phyloP scores from a whole-genome alignment of 2,329 filamentous ascomycete genomes.

The Ceratocystis colombiana region DNA sequence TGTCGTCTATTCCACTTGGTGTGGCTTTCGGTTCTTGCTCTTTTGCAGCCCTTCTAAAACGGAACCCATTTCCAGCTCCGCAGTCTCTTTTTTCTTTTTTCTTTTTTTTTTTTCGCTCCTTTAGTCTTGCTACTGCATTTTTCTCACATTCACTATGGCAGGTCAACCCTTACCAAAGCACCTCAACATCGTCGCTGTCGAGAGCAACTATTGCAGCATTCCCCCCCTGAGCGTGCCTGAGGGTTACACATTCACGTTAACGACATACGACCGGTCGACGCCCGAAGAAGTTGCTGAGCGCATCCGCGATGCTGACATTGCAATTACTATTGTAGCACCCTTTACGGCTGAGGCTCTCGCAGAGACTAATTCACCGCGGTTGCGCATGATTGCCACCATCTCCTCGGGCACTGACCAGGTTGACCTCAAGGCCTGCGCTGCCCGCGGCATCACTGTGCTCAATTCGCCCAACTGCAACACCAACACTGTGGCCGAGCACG shows the following conservation, averaged over 20 bases:
- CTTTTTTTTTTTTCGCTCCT: too few relatives aligned
- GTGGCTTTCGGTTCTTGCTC: not conserved
- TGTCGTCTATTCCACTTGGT: not conserved
- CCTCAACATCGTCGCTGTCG: slow-evolving; percentile 24
- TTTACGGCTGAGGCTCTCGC: slow-evolving; percentile 25
- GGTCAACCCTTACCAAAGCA: slow-evolving; percentile 15
- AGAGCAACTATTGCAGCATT: slow-evolving; percentile 21
- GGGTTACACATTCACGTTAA: slow-evolving; percentile 19
- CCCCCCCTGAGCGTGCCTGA: slow-evolving; percentile 23
- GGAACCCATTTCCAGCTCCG: too few relatives aligned
- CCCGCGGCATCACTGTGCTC: slow-evolving; percentile 65
- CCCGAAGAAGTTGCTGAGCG: slow-evolving; percentile 19
- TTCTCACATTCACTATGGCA: not conserved
- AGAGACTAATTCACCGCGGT: slow-evolving; percentile 26
- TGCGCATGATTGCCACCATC: slow-evolving; percentile 27
- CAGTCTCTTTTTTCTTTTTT: too few relatives aligned
- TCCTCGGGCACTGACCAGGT: slow-evolving; percentile 73
- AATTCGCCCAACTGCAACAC: slow-evolving; percentile 75
- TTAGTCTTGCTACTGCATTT: not conserved
- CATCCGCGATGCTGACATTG: slow-evolving; percentile 29
- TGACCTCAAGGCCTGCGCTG: slow-evolving; percentile 61
- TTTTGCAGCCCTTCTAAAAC: not conserved
- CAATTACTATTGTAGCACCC: slow-evolving; percentile 28
- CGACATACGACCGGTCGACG: slow-evolving; percentile 18
- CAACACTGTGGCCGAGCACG: slow-evolving; percentile 69